These are phyloP conservation scores for Halenospora varia DNA, from an alignment of 495 filamentous ascomycete species.

Conservation along the genomic window DNA sequence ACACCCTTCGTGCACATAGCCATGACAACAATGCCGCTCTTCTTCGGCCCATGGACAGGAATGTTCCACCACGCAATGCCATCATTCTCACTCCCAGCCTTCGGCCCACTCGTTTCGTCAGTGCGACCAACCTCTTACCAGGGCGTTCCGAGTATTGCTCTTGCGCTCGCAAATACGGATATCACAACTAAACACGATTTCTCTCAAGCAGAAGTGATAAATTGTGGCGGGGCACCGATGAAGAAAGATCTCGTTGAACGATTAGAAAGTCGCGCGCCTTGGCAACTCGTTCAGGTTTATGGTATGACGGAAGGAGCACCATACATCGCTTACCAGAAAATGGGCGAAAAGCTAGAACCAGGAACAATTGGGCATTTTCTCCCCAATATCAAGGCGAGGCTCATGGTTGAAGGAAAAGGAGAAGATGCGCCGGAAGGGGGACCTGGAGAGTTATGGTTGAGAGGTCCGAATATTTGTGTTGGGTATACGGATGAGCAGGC, in stretches of 20 bases:
- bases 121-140: conserved; percentile 71
- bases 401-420: conserved; percentile 40
- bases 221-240: conserved; percentile 82
- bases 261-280: conserved; percentile 64
- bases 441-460: conserved; percentile 61
- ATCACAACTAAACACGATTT: conserved; percentile 73
- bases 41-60: conserved; percentile 35
- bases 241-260: conserved; percentile 74
- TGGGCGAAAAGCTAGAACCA: conserved; percentile 72
- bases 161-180: conserved; percentile 75
- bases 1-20: conserved; percentile 37
- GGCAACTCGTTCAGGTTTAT: conserved; percentile 59
- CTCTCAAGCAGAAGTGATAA: conserved; percentile 73
- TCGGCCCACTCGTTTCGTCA: conserved; percentile 70
- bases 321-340: conserved; percentile 50
- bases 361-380: conserved; percentile 76
- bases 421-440: conserved; percentile 34
- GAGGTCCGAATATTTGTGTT: conserved; percentile 60
- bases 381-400: conserved; percentile 78
- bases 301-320: conserved; percentile 50
- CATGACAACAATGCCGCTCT: conserved; percentile 32
- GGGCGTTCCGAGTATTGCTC: conserved; percentile 77
- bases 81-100: conserved; percentile 76
- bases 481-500: conserved; percentile 59
- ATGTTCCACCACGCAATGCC: conserved; percentile 67